These are phyloP conservation scores for Trypanosoma melophagium DNA, from an alignment of 208 protist species.

Conservation along the genomic window DNA sequence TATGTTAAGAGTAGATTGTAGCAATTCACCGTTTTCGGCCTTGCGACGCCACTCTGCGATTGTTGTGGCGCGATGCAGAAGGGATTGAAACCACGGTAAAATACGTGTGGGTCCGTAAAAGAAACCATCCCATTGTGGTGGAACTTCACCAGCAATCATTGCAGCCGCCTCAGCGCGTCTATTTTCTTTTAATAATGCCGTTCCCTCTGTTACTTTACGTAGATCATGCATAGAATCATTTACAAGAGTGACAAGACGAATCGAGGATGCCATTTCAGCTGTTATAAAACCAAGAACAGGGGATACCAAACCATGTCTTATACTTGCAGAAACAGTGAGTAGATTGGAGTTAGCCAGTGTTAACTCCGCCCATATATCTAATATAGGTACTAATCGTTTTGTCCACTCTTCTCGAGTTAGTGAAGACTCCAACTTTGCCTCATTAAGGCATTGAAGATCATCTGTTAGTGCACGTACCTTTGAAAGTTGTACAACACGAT, in stretches of 20 bases:
- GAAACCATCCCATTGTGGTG: slow-evolving; percentile 78
- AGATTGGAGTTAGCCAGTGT: slow-evolving; percentile 63
- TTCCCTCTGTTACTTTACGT: slow-evolving; percentile 87
- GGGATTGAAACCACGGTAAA: slow-evolving; percentile 84
- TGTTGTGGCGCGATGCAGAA: slow-evolving; percentile 76
- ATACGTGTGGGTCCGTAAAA: slow-evolving; percentile 87
- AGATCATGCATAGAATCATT: slow-evolving; percentile 80
- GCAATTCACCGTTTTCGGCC: slow-evolving; percentile 54
- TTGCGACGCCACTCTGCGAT: slow-evolving; percentile 72
- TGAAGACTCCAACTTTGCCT: slow-evolving; percentile 49
- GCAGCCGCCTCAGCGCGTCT: slow-evolving; percentile 68
- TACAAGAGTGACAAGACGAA: slow-evolving; percentile 73
- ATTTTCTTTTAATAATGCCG: slow-evolving; percentile 78
- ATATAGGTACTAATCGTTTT: slow-evolving; percentile 72
- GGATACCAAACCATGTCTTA: slow-evolving; percentile 18
- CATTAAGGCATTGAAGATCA: slow-evolving; percentile 85
- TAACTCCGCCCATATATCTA: slow-evolving; percentile 84
- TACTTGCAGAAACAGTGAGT: slow-evolving; percentile 31
- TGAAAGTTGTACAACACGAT: slow-evolving; percentile 89
- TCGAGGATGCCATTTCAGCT: slow-evolving; percentile 78
- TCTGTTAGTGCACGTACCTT: slow-evolving; percentile 61
- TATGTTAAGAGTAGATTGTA: slow-evolving; percentile 76
- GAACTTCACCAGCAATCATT: slow-evolving; percentile 89
- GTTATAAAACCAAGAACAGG: slow-evolving; percentile 91
- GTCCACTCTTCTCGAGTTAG: slow-evolving; percentile 91